Conservation (phyloP, 345 rosid species). For the Stellera chamaejasme region DNA sequence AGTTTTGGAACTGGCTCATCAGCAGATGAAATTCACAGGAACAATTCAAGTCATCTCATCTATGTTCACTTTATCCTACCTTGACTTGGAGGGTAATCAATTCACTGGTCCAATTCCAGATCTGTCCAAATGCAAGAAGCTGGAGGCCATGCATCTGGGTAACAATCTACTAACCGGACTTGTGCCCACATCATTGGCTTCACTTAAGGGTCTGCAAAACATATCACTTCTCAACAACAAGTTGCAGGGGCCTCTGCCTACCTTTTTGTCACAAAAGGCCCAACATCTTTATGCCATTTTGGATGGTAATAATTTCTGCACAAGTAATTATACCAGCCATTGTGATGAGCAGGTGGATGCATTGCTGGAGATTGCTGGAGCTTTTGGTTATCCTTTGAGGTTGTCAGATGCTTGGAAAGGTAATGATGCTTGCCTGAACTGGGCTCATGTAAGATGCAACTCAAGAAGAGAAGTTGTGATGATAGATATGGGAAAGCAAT, state of each 20-base stretch:
- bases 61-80: background rate
- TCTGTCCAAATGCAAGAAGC: background rate
- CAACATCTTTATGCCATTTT: too few species aligned
- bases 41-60: background rate
- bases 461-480: too few species aligned
- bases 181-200: background rate
- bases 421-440: background rate
- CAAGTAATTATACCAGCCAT: background rate
- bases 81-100: background rate
- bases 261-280: background rate
- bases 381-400: conserved; percentile 1
- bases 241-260: background rate
- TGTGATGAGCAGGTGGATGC: background rate
- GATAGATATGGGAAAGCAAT: too few species aligned
- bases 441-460: background rate
- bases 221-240: background rate
- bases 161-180: background rate
- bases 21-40: background rate
- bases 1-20: background rate
- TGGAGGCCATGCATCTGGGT: background rate
- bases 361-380: background rate
- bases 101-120: background rate
- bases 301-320: background rate
- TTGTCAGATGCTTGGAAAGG: conserved; percentile 2
- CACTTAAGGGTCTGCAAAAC: background rate